Evolutionary conservation across 768 basidiomycete species (phyloP).

Genomic region (Pleurotus pulmonarius): DNA sequence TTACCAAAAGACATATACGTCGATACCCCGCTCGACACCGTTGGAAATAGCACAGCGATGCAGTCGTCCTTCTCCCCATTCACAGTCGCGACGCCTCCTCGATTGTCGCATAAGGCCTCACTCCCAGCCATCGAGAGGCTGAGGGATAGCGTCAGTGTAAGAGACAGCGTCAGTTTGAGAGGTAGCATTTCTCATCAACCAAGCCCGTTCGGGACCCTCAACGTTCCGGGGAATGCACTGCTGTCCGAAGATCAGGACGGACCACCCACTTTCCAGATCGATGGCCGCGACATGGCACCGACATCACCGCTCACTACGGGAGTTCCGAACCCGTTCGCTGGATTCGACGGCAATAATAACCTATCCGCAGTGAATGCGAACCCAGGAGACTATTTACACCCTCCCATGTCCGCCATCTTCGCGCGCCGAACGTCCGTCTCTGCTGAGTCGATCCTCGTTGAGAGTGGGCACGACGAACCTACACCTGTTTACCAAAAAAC

Average conservation of each 20-base stretch:
- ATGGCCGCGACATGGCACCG: slow-evolving; percentile 56
- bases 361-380: slow-evolving; percentile 39
- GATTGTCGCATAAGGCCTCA: slow-evolving; percentile 45
- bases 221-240: slow-evolving; percentile 78
- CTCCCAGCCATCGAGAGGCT: slow-evolving; percentile 17
- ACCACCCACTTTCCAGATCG: slow-evolving; percentile 57
- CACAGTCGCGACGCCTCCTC: slow-evolving; percentile 32
- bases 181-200: slow-evolving; percentile 41
- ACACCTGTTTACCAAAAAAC: slow-evolving; percentile 79
- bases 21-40: slow-evolving; percentile 41
- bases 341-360: slow-evolving; percentile 45
- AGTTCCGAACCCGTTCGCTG: slow-evolving; percentile 42
- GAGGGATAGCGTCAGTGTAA: slow-evolving; percentile 4
- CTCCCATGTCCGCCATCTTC: slow-evolving; percentile 73
- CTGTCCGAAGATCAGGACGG: slow-evolving; percentile 42
- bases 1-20: slow-evolving; percentile 57
- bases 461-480: slow-evolving; percentile 59
- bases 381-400: slow-evolving; percentile 65
- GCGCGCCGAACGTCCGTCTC: slow-evolving; percentile 93
- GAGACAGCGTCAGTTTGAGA: slow-evolving; percentile 18
- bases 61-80: slow-evolving; percentile 53
- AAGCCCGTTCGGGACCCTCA: slow-evolving; percentile 76
- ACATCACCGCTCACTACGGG: slow-evolving; percentile 53
- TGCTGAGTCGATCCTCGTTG: slow-evolving; percentile 91
- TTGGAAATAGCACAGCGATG: slow-evolving; percentile 19